Conservation (phyloP, 2,329 filamentous ascomycete species). For the Capronia coronata region DNA sequence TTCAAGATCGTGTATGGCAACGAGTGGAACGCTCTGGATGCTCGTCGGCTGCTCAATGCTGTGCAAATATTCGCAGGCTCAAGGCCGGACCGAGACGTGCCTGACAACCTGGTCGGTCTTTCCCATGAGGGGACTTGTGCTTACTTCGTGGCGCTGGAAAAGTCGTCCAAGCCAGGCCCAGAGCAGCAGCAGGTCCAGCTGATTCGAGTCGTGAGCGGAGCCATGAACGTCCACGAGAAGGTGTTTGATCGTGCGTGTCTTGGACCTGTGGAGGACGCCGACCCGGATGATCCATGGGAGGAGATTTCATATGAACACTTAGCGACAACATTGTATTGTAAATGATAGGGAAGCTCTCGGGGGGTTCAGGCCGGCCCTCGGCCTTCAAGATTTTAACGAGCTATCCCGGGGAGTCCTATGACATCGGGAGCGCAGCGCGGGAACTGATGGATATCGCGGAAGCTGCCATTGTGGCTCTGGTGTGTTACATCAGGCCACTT, state of each 20-base stretch:
- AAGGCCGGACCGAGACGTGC: conserved; percentile 19
- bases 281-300: conserved; percentile 22
- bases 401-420: no score
- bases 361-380: no score
- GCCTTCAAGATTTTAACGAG: no score
- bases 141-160: conserved; percentile 23
- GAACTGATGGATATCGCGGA: no score
- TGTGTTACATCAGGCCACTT: not conserved
- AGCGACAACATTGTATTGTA: conserved; percentile 13
- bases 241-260: conserved; percentile 19
- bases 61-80: conserved; percentile 24
- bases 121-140: conserved; percentile 26
- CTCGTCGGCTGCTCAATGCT: conserved; percentile 22
- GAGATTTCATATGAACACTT: conserved; percentile 15
- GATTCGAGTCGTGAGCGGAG: conserved; percentile 19
- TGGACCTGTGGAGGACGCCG: conserved; percentile 8
- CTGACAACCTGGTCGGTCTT: conserved; percentile 24
- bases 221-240: conserved; percentile 21
- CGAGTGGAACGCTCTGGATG: conserved; percentile 26
- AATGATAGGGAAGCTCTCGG: conserved; percentile 1
- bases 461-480: no score
- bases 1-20: conserved; percentile 26
- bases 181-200: conserved; percentile 16
- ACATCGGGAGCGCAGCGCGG: no score
- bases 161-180: conserved; percentile 2